Evolutionary conservation across 2,329 filamentous ascomycete genomes (phyloP).

Genomic region (Hirsutella minnesotensis): DNA sequence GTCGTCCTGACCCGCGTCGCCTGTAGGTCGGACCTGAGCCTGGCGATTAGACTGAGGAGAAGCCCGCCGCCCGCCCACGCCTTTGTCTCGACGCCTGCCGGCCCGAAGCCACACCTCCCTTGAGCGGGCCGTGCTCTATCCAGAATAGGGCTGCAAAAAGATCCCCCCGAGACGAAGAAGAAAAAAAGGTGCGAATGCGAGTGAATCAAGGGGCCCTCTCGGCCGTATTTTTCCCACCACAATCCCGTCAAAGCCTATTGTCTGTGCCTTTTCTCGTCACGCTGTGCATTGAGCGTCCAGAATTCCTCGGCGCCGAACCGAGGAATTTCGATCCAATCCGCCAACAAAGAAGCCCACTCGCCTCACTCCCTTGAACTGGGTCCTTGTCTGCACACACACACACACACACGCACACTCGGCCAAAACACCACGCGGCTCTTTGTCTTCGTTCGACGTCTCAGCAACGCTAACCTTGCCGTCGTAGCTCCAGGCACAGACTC

Average conservation of each 20-base stretch:
- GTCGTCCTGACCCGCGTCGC: constrained; percentile 31
- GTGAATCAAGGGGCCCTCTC: constrained; percentile 23
- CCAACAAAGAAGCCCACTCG: constrained; percentile 15
- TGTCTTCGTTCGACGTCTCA: not conserved
- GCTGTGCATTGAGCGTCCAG: constrained; percentile 7
- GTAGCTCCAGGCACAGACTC: too few species aligned
- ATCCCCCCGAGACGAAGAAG: constrained; percentile 13
- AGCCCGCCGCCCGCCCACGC: constrained; percentile 12
- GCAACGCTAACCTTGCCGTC: too few species aligned
- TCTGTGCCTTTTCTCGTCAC: constrained; percentile 9
- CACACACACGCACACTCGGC: too few species aligned
- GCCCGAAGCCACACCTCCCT: constrained; percentile 6
- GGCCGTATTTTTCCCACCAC: constrained; percentile 24
- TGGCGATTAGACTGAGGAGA: constrained; percentile 21
- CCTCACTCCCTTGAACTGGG: constrained; percentile 13
- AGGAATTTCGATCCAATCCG: constrained; percentile 26
- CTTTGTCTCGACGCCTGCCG: constrained; percentile 10
- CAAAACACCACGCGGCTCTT: not conserved
- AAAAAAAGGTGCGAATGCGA: constrained; percentile 8
- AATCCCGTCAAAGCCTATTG: constrained; percentile 8
- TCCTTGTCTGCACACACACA: not conserved
- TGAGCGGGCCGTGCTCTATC: constrained; percentile 11
- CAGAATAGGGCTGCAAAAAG: constrained; percentile 15
- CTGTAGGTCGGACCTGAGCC: constrained; percentile 21
- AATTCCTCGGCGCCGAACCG: constrained; percentile 32